phyloP scores from a whole-genome alignment of 371 early-diverging fungal genomes.

The Fennellomyces sp. region DNA sequence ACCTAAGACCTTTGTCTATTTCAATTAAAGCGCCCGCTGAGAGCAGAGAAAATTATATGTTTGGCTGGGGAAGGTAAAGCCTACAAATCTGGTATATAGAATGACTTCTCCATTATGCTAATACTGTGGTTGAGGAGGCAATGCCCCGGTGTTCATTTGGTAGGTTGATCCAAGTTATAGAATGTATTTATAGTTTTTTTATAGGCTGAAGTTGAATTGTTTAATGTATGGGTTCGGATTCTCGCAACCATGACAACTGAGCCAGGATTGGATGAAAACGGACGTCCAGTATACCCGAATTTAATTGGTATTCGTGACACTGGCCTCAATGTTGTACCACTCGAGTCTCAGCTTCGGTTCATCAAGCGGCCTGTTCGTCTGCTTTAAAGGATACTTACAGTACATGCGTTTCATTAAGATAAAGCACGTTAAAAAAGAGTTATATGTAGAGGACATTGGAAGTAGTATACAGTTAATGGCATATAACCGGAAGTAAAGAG shows the following conservation, averaged over 20 bases:
- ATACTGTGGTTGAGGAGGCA: not conserved
- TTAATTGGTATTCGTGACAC: not conserved
- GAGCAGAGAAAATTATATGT: slow-evolving; percentile 8
- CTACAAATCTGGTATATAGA: not conserved
- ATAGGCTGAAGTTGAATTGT: slow-evolving; percentile 1
- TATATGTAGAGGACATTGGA: no score
- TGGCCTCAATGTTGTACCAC: not conserved
- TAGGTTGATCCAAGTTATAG: not conserved
- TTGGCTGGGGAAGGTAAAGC: slow-evolving; percentile 14
- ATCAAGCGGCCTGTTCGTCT: slow-evolving; percentile 6
- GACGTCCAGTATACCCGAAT: not conserved
- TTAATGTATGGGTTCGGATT: slow-evolving; percentile 1
- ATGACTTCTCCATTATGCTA: not conserved
- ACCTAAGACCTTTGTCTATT: slow-evolving; percentile 4
- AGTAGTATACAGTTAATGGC: no score
- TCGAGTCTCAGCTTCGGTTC: slow-evolving; percentile 4
- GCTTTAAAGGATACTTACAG: no score
- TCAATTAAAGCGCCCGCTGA: slow-evolving; percentile 6
- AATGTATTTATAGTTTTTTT: not conserved
- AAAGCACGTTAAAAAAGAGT: no score
- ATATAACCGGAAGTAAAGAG: no score
- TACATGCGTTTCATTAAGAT: no score
- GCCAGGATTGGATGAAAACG: not conserved
- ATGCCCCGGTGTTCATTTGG: slow-evolving; percentile 4
- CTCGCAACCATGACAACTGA: not conserved